Conservation (phyloP, 2,329 filamentous ascomycete species). For the Venturia oleaginea region DNA sequence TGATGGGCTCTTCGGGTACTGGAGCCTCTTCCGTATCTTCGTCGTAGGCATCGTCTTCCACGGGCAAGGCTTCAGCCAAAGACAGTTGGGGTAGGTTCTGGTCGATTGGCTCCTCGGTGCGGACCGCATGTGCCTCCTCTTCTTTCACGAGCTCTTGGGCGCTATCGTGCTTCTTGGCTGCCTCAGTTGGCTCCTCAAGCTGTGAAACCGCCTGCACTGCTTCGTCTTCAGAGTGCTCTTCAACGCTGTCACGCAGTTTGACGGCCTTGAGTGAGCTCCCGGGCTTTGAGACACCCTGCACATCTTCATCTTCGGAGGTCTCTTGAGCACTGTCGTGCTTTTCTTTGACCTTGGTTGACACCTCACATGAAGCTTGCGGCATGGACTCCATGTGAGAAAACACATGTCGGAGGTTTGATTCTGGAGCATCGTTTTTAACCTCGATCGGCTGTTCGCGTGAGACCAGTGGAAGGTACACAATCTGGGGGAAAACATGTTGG, state of each 20-base stretch:
- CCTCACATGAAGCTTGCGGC: not conserved
- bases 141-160: not conserved
- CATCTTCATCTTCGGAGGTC: not conserved
- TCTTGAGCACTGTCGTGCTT: not conserved
- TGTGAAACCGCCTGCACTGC: not conserved
- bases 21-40: not conserved
- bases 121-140: not conserved
- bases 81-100: constrained; percentile 88
- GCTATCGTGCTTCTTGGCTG: not conserved
- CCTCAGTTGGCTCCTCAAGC: not conserved
- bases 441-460: not conserved
- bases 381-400: not conserved
- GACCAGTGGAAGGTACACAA: not conserved
- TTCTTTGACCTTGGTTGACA: not conserved
- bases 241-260: not conserved
- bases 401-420: not conserved
- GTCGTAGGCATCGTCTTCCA: not conserved
- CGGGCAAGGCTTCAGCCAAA: constrained; percentile 69
- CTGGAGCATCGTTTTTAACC: not conserved
- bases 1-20: constrained; percentile 23
- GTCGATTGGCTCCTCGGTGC: constrained; percentile 25
- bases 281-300: not conserved
- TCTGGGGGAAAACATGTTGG: not conserved
- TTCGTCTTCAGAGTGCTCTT: not conserved
- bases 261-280: not conserved